A percentile compares a stretch with the other conserved stretches of the same genome.
These are phyloP conservation scores for Metroxylon sagu DNA, from an alignment of 176 grass and related monocot species.

Conservation along the genomic window DNA sequence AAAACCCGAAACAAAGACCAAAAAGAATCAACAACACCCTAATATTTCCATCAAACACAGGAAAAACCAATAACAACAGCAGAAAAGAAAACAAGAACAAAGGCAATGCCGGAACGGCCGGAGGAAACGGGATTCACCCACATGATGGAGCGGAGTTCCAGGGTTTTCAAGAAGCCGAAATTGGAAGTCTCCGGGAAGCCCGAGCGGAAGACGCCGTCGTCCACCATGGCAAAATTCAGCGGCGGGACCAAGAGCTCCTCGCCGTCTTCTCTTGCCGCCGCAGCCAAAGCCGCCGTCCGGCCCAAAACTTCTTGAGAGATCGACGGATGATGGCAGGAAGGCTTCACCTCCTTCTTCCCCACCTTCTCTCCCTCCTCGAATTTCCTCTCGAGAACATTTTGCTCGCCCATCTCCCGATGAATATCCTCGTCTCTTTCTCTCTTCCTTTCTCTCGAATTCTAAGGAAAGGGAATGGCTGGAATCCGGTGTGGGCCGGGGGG, in stretches of 20 bases:
- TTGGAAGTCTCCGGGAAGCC: constrained; percentile 16
- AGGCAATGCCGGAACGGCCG: no score
- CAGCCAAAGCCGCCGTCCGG: no score
- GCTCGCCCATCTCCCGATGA: no score
- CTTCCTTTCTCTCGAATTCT: no score
- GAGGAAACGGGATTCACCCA: constrained; percentile 7
- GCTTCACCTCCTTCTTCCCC: no score
- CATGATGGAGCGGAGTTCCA: constrained; percentile 32
- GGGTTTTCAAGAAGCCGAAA: constrained; percentile 21
- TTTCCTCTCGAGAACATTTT: no score
- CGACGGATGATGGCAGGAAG: no score
- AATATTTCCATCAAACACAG: neutral
- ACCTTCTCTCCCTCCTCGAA: no score
- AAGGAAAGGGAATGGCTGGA: no score
- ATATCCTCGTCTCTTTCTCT: no score
- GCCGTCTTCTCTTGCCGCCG: neutral
- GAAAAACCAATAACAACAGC: neutral
- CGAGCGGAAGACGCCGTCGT: constrained; percentile 30
- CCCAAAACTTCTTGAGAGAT: no score
- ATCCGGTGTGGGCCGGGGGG: no score
- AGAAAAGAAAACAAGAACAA: neutral
- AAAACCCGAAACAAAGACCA: neutral
- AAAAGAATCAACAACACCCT: neutral
- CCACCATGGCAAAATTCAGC: constrained; percentile 30
- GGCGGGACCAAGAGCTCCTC: constrained; percentile 5